Base-by-base conservation (phyloP, 2,329 filamentous ascomycete species). In the Moelleriella libera region DNA sequence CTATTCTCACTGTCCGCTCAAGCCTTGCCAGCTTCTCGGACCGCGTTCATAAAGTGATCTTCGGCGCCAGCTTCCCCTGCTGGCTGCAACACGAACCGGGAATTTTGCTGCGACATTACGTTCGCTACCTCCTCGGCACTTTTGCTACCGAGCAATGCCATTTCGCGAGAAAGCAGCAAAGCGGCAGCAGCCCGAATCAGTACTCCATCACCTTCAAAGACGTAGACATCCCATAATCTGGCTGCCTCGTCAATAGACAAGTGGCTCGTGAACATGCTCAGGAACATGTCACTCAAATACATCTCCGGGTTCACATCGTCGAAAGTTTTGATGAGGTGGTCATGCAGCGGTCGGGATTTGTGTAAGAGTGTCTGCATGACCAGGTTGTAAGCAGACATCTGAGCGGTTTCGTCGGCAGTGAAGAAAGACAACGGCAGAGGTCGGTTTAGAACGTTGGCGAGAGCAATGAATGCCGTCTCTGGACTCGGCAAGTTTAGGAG, bases 161-260 rank as follows among this genome's bases (percentile, higher is more conserved):
- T 74, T 55, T 79, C 75, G 14, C 66, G 67, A 31, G 68, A 66
- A 5, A 76, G 54, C 21, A 92, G 62, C 14, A 85, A 68, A 0
- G 82, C 86, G 0, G 88, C 80, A 0, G 78, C 83, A 1, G 83
- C 83, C 0, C 85, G 70, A 6, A 90, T 75, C 0, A 89, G 67
- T 1, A 85, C 70, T 1, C 76, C 70, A 53, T 94, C 87, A 30
- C 85, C 85, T 58, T 94, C 87, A 53, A 94, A 88, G 3, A 85
- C 79, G 54, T 86, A 88, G 0, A 90, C 78, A 53, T 94, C 87
- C 84, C 85, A 90, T 10, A 92, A 64, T 2, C 87, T 69, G 1
- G 80, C 77, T 4, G 80, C 83, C 54, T 84, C 76, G 56, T 89
- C 85, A 12, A 88, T 71, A 6, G 75, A 74, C 4, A 87, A 65